These are phyloP conservation scores for Pseudogymnoascus destructans DNA, from an alignment of 2,329 filamentous ascomycete genomes.

Conservation along the genomic window DNA sequence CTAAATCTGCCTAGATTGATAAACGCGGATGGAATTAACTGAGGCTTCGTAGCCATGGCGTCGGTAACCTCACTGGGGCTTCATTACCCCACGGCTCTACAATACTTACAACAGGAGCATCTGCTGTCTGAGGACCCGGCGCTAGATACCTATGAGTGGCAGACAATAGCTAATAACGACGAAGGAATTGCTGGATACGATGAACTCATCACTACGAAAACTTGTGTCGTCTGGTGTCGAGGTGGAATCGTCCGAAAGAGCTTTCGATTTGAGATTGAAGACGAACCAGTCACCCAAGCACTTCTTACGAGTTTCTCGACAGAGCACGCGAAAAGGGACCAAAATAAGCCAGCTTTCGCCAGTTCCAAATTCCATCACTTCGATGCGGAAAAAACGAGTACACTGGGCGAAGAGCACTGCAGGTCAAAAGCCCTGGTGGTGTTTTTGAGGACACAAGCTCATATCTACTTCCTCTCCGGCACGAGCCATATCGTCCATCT, in stretches of 20 bases:
- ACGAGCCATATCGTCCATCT: conserved; percentile 82
- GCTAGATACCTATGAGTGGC: conserved; percentile 61
- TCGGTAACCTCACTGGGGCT: conserved; percentile 81
- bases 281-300: conserved; percentile 75
- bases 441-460: conserved; percentile 81
- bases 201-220: conserved; percentile 45
- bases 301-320: conserved; percentile 64
- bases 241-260: conserved; percentile 73
- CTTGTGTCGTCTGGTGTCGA: conserved; percentile 76
- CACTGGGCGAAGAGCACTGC: conserved; percentile 20
- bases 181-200: conserved; percentile 23
- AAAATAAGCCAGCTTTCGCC: not conserved
- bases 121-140: conserved; percentile 57
- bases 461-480: conserved; percentile 82
- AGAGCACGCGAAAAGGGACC: conserved; percentile 10
- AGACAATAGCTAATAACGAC: conserved; percentile 40
- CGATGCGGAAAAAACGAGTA: conserved; percentile 18
- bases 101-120: conserved; percentile 69
- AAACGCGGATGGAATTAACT: not conserved
- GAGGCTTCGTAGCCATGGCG: conserved; percentile 50
- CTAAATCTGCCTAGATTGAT: not conserved
- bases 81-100: conserved; percentile 74
- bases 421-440: conserved; percentile 65
- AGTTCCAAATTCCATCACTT: conserved; percentile 13
- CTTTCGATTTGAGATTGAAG: conserved; percentile 76